A percentile compares a stretch with the other conserved stretches of the same genome.
Conservation (phyloP, 257 asterid species). For the Pogostemon cablin region DNA sequence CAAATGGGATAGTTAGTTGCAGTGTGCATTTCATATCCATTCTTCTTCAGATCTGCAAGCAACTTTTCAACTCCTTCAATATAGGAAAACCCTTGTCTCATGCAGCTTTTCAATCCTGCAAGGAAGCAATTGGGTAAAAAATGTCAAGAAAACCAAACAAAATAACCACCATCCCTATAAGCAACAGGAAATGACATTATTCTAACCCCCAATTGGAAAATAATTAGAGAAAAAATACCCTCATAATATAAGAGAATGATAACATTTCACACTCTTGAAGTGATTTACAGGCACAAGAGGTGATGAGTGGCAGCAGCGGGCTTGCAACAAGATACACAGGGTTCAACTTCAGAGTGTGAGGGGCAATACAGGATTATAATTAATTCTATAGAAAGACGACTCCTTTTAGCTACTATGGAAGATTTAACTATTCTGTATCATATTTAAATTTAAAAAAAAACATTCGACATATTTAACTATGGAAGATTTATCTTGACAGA, state of each 20-base stretch:
- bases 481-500: neutral
- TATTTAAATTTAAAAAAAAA: no score
- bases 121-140: conserved; percentile 22
- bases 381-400: neutral
- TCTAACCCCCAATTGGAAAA: neutral
- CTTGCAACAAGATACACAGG: neutral
- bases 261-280: neutral
- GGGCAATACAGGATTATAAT: neutral
- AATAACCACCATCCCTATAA: neutral
- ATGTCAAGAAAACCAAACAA: conserved; percentile 10
- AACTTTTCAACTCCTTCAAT: conserved; percentile 79
- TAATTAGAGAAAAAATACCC: neutral
- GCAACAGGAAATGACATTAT: neutral
- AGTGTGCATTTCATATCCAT: conserved; percentile 88
- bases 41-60: conserved; percentile 63
- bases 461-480: no score
- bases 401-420: neutral
- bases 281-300: neutral
- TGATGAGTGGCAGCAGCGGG: neutral
- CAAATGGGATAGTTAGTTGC: conserved; percentile 92
- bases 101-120: conserved; percentile 84
- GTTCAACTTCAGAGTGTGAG: neutral
- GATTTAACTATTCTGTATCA: no score
- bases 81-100: conserved; percentile 75
- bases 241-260: neutral